These are phyloP conservation scores for Arthroderma sp. DNA, from an alignment of 2,329 filamentous ascomycete genomes.

Conservation along the genomic window DNA sequence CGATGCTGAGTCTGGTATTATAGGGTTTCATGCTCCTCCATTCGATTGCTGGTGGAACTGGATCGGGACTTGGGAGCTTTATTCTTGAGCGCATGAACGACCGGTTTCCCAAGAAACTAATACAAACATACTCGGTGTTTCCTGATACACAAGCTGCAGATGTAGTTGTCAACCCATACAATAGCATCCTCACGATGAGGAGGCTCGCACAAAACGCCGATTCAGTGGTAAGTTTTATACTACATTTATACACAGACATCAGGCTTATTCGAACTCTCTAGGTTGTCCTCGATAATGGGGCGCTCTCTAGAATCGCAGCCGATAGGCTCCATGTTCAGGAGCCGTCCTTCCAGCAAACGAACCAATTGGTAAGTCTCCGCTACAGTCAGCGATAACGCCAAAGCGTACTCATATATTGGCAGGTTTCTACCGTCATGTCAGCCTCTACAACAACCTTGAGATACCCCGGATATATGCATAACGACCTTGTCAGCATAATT, in stretches of 20 bases:
- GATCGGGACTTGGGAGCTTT: constrained; percentile 89
- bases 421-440: constrained; percentile 95
- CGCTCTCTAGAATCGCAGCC: constrained; percentile 81
- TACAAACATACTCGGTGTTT: constrained; percentile 98
- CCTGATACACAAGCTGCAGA: constrained; percentile 83
- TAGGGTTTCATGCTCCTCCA: constrained; percentile 97
- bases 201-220: constrained; percentile 91
- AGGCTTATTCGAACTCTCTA: constrained; percentile 14
- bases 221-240: constrained; percentile 54
- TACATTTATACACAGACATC: not conserved
- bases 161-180: constrained; percentile 96
- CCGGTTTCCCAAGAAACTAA: constrained; percentile 95
- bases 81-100: constrained; percentile 92
- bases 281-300: constrained; percentile 90
- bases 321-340: constrained; percentile 90
- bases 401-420: constrained; percentile 7
- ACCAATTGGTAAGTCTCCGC: constrained; percentile 58
- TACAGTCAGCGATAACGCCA: constrained; percentile 4
- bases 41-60: constrained; percentile 93
- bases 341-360: constrained; percentile 93
- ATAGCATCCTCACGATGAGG: constrained; percentile 84
- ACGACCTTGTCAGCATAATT: constrained; percentile 92
- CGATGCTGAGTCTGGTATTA: not conserved
- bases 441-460: constrained; percentile 91
- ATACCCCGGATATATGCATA: constrained; percentile 99